phyloP scores from a whole-genome alignment of 164 flowering plant genomes.

The Vitis cinerea region DNA sequence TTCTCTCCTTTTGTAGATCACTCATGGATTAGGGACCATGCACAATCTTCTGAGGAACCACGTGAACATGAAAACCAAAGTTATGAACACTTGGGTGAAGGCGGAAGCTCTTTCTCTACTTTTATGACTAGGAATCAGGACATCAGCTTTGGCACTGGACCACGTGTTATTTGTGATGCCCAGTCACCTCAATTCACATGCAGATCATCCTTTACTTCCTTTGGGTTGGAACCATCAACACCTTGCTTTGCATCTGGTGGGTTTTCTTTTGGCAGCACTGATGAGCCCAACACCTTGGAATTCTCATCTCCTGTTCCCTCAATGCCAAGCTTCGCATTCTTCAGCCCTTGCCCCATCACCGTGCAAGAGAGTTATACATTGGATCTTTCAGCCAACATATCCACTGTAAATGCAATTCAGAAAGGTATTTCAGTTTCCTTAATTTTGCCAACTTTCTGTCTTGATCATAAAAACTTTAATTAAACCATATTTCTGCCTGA shows the following conservation, averaged over 20 bases:
- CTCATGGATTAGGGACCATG: conserved; percentile 41
- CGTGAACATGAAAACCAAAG: conserved; percentile 3
- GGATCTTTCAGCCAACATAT: conserved; percentile 16
- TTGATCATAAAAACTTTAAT: not conserved
- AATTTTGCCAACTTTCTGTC: not conserved
- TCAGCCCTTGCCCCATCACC: conserved; percentile 34
- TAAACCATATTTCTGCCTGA: not conserved
- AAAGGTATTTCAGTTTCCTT: conserved; percentile 34
- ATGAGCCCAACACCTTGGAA: conserved; percentile 31
- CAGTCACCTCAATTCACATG: conserved; percentile 60
- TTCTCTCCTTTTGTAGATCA: conserved; percentile 37
- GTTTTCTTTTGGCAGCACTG: conserved; percentile 51
- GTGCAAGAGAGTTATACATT: conserved; percentile 26
- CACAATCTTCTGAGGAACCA: conserved; percentile 10
- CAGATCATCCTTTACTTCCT: conserved; percentile 73
- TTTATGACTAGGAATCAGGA: conserved; percentile 41
- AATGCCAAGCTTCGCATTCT: conserved; percentile 72
- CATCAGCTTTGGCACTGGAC: conserved; percentile 54
- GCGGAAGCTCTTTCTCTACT: conserved; percentile 25
- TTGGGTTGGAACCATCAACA: conserved; percentile 33
- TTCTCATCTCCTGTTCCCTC: conserved; percentile 46
- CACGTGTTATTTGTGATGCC: conserved; percentile 30
- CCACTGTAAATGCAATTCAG: conserved; percentile 19
- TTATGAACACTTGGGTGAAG: conserved; percentile 16
- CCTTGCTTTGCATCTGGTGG: conserved; percentile 35